Base-by-base conservation (phyloP, 2,329 filamentous ascomycete genomes). In the Ophiostoma montium region DNA sequence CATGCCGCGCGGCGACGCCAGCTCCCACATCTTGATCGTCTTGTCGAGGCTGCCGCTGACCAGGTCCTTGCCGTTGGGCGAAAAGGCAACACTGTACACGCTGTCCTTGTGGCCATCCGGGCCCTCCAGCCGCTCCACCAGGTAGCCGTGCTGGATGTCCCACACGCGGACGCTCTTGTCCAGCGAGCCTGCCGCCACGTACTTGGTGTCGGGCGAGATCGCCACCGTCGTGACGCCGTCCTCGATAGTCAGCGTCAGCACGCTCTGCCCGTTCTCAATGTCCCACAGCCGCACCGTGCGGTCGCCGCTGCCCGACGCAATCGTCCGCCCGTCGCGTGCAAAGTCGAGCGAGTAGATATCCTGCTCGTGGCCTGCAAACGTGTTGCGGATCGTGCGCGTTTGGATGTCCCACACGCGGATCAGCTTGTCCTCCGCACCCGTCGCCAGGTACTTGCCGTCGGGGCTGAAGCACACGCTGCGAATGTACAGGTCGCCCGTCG, bases 1-100 rank as follows among this genome's bases (percentile, higher is more conserved):
- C 52, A 80, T 75, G 59, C 81, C 76, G 57, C 84, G 77, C 41
- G 82, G 78, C 19, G 84, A 77, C 49, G 77, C 82, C 46, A 98
- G 75, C 70, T 95, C 89, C 89, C 92, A 98, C 84, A 96, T 94
- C 72, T 95, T 95, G 72, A 96, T 96, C 0, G 90, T 96, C 74
- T 94, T 94, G 65, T 98, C 92, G 58, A 96, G 70, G 74, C 85
- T 94, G 55, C 92, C 92, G 59, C 85, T 94, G 61, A 96, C 90
- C 36, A 98, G 80, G 57, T 94, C 86, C 59, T 88, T 85, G 53
- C 90, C 90, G 58, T 85, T 90, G 27, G 92, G 92, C 13, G 89
- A 89, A 66, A 98, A 98, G 0, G 92, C 90, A 19, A 98, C 92
- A 12, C 84, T 90, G 65, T 96, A 96, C 19, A 96, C 92, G 58